Percentiles rank a stretch among this genome's conserved stretches.
phyloP scores from a whole-genome alignment of 1,284 basidiomycete genomes.

The Fomes fomentarius region DNA sequence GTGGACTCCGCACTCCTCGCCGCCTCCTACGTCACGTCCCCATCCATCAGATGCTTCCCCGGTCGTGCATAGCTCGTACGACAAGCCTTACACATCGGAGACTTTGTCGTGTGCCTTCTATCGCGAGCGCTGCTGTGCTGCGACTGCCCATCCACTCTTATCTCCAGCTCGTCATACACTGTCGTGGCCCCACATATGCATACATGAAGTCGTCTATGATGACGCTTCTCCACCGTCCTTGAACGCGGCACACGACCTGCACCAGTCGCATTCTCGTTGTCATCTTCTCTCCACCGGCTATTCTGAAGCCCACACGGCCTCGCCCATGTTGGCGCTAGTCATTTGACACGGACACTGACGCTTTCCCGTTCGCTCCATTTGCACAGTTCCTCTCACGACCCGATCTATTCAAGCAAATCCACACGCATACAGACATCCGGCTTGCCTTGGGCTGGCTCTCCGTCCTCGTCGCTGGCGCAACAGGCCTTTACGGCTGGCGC shows the following conservation, averaged over 20 bases:
- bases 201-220: not conserved
- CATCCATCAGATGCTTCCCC: not conserved
- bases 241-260: not conserved
- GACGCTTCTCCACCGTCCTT: not conserved
- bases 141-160: not conserved
- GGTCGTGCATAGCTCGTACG: not conserved
- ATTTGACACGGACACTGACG: not conserved
- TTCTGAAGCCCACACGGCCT: too few relatives aligned
- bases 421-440: conserved; percentile 85
- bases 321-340: not conserved
- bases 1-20: not conserved
- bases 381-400: conserved; percentile 77
- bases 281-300: too few relatives aligned
- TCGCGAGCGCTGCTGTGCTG: not conserved
- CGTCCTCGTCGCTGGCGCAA: conserved; percentile 77
- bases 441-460: conserved; percentile 84
- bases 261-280: not conserved
- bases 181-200: not conserved
- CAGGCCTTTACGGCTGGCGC: conserved; percentile 84
- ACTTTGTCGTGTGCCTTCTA: not conserved
- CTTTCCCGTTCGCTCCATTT: not conserved
- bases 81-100: not conserved
- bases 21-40: not conserved
- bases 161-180: not conserved
- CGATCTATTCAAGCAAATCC: conserved; percentile 82